Base-by-base conservation (phyloP, 768 basidiomycete species). In the Candolleomyces eurysporus region DNA sequence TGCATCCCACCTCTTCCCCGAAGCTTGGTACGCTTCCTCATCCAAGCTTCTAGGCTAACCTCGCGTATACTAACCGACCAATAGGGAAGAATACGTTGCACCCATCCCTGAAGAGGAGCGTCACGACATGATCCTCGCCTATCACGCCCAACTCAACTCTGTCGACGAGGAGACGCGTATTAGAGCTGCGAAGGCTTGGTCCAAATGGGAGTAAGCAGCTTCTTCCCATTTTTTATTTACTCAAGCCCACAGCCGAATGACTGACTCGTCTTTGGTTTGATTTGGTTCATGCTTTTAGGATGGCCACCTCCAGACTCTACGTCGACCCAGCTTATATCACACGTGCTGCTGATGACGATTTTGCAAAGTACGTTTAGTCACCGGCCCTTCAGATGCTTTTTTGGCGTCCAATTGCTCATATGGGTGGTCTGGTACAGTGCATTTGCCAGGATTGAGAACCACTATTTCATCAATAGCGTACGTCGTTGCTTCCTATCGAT, bases 191-290 rank as follows among this genome's bases (percentile, higher is more conserved):
- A 90, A 83, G 67, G 91, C 92, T 3, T 96, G 94, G 93, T 78
- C 89, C 19, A 91, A 89, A 70, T 96, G 92, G 91, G 94, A 96
- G 92, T 92, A 66, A 43, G 42, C n/a, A n/a, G n/a, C n/a, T n/a
- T n/a, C n/a, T n/a, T n/a, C n/a, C n/a, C n/a, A n/a, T n/a, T n/a
- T n/a, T n/a, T n/a, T n/a, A n/a, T n/a, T n/a, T n/a, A n/a, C n/a
- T n/a, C n/a, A n/a, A n/a, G n/a, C n/a, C n/a, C n/a, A n/a, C n/a
- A n/a, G n/a, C n/a, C n/a, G n/a, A n/a, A n/a, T n/a, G n/a, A n/a
- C n/a, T n/a, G n/a, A n/a, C n/a, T n/a, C n/a, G n/a, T n/a, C n/a
- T n/a, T n/a, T n/a, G n/a, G n/a, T n/a, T n/a, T n/a, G n/a, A n/a
- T n/a, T n/a, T n/a, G n/a, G 63, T 52, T 19, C 52, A 26, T 48